These are phyloP conservation scores for Warburgia ugandensis DNA, from an alignment of 164 flowering plant genomes.

Conservation along the genomic window DNA sequence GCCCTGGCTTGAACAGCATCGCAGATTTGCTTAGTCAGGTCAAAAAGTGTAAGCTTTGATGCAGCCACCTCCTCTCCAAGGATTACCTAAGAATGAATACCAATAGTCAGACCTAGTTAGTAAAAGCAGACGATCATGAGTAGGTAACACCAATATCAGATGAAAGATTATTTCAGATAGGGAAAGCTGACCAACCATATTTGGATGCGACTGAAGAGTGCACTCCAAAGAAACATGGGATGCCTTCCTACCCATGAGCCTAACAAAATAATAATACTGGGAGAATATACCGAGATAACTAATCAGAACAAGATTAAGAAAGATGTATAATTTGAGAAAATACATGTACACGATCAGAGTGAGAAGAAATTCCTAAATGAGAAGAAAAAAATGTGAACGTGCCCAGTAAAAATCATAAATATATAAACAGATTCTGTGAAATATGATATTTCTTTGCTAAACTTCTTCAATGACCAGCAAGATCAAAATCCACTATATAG, in stretches of 20 bases:
- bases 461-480: too few relatives aligned
- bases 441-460: too few relatives aligned
- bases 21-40: conserved; percentile 83
- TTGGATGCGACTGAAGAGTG: conserved; percentile 97
- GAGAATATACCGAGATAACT: conserved; percentile 5
- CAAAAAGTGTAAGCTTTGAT: conserved; percentile 94
- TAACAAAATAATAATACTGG: conserved; percentile 92
- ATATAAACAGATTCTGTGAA: too few relatives aligned
- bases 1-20: conserved; percentile 97
- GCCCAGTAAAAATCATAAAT: too few relatives aligned
- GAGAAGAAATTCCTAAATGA: too few relatives aligned
- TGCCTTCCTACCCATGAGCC: conserved; percentile 96
- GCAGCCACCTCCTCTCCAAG: conserved; percentile 99
- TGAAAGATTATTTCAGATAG: neutral
- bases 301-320: neutral
- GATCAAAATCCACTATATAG: too few relatives aligned
- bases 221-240: conserved; percentile 98
- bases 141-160: too few relatives aligned
- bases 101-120: too few relatives aligned
- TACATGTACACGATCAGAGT: too few relatives aligned
- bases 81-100: conserved; percentile 52
- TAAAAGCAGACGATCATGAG: too few relatives aligned
- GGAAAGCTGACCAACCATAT: conserved; percentile 51
- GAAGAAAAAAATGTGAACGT: too few relatives aligned
- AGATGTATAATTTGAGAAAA: neutral